Conservation (phyloP, 2,329 filamentous ascomycete genomes). For the Aphanocladium album region DNA sequence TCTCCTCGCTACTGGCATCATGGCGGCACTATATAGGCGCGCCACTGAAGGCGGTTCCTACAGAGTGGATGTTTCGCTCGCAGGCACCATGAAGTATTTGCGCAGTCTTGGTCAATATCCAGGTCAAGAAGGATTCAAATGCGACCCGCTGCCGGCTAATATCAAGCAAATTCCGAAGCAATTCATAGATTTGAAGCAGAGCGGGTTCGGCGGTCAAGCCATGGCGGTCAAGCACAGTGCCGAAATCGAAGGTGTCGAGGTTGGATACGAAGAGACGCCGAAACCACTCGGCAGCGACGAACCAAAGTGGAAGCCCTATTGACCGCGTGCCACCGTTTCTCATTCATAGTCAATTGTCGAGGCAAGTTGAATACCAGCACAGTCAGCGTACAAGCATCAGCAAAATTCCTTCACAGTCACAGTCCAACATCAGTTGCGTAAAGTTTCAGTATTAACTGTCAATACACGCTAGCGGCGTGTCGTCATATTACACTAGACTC, state of each 20-base stretch:
- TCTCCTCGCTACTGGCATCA: slow-evolving; percentile 48
- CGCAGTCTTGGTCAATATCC: slow-evolving; percentile 48
- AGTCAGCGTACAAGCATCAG: too few relatives aligned
- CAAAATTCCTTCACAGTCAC: not conserved
- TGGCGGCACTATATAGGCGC: slow-evolving; percentile 45
- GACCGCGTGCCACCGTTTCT: not conserved
- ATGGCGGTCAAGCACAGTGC: slow-evolving; percentile 44
- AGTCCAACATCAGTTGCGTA: not conserved
- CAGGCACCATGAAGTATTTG: slow-evolving; percentile 51
- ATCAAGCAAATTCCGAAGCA: slow-evolving; percentile 23
- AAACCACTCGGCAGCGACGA: slow-evolving; percentile 43
- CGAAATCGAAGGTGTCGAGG: slow-evolving; percentile 36
- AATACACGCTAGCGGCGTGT: not conserved
- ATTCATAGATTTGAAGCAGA: slow-evolving; percentile 40
- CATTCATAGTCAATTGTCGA: too few relatives aligned
- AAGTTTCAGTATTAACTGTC: not conserved
- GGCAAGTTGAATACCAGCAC: too few relatives aligned
- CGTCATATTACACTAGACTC: not conserved
- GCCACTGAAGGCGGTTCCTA: slow-evolving; percentile 32
- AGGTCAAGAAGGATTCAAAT: slow-evolving; percentile 38
- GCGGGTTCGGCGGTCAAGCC: slow-evolving; percentile 39
- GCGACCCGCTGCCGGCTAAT: not conserved
- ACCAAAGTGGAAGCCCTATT: slow-evolving; percentile 30
- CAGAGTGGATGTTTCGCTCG: slow-evolving; percentile 50
- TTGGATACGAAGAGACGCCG: slow-evolving; percentile 49